These are phyloP conservation scores for Acacia pycnantha DNA, from an alignment of 331 rosid genomes.

Conservation along the genomic window DNA sequence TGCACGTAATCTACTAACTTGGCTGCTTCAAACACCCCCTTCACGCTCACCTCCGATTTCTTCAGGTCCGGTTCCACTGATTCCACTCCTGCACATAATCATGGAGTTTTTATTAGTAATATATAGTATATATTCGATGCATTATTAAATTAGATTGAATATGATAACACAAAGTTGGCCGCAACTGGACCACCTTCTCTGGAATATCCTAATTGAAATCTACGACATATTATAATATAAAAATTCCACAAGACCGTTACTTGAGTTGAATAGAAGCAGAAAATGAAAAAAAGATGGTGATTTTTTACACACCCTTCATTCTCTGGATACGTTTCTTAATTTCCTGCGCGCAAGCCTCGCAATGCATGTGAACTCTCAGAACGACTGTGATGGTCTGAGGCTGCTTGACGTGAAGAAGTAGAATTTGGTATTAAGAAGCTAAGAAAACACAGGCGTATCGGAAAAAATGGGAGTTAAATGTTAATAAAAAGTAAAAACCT, in stretches of 20 bases:
- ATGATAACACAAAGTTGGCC: slow-evolving; percentile 9
- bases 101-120: slow-evolving; percentile 15
- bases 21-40: slow-evolving; percentile 65
- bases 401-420: slow-evolving; percentile 29
- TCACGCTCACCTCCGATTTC: slow-evolving; percentile 68
- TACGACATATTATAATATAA: slow-evolving; percentile 13
- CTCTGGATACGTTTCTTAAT: slow-evolving; percentile 70
- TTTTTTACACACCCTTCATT: slow-evolving; percentile 60
- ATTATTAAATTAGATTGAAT: slow-evolving; percentile 14
- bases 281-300: not conserved
- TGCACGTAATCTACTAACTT: slow-evolving; percentile 56
- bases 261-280: not conserved
- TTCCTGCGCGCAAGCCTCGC: slow-evolving; percentile 88
- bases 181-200: slow-evolving; percentile 12
- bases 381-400: slow-evolving; percentile 48
- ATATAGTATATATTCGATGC: not conserved
- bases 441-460: not conserved
- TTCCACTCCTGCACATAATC: slow-evolving; percentile 68
- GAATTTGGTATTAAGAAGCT: not conserved
- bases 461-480: not conserved
- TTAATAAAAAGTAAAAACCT: slow-evolving; percentile 37
- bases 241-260: not conserved
- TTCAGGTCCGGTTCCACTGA: slow-evolving; percentile 78
- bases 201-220: slow-evolving; percentile 9
- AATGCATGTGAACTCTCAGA: slow-evolving; percentile 88